Base-by-base conservation (phyloP, 2,329 filamentous ascomycete genomes). In the Diaporthe australafricana region DNA sequence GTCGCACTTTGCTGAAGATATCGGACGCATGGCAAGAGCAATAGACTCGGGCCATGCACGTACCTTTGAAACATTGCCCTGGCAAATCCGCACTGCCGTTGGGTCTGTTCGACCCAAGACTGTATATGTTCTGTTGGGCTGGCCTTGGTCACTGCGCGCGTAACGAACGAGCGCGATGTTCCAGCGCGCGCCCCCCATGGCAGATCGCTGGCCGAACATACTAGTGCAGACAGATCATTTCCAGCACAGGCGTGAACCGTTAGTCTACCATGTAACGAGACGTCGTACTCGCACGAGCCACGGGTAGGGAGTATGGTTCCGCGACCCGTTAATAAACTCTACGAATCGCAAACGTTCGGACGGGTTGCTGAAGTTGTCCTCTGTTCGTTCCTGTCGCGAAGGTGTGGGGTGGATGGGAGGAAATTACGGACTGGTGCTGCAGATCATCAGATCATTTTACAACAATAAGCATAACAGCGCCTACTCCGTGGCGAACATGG, bases 391-490 rank as follows among this genome's bases (percentile, higher is more conserved):
- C n/a, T n/a, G n/a, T n/a, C n/a, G n/a, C n/a, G n/a, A n/a, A n/a
- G n/a, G n/a, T n/a, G n/a, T n/a, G n/a, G n/a, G n/a, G n/a, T n/a
- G n/a, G n/a, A n/a, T n/a, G n/a, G 27, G 48, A 7, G 0, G 60
- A 48, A 48, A 48, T 63, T 48, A 50, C 60, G 60, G 60, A 63
- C 40, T 27, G 35, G 42, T 25, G 60, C 42, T 8, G 60, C 14
- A 35, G 60, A 63, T 63, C 60, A 63, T 63, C 60, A 48, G 42
- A 63, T 63, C 60, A 63, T 63, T 35, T 12, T 25, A 48, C 32
- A 48, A 63, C n/a, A 63, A 63, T 48, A 63, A 63, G 60, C 60
- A 63, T 63, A 63, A 63, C 25, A 48, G 27, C 27, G 60, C 14
- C 27, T 48, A 38, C 25, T 22, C 25, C 17, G 27, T 16, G 35